Base-by-base conservation (phyloP, 1,284 basidiomycete genomes). In the Melampsora americana region DNA sequence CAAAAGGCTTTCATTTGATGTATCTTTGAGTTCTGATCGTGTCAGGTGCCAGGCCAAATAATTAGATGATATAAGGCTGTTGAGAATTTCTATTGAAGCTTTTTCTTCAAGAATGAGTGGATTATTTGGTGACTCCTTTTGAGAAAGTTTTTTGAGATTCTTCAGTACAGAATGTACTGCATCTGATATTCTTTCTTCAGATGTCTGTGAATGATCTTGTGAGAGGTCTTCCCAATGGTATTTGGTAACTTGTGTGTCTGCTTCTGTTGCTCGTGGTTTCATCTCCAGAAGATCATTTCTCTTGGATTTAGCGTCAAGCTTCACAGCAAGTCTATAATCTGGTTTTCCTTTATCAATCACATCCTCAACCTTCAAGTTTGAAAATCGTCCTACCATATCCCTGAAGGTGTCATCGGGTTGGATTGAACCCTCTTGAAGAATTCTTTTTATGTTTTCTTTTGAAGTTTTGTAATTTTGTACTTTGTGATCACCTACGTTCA, bases 21-120 rank as follows among this genome's bases (percentile, higher is more conserved):
- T 9, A 42, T 56, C 53, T 28, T 56, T 56, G n/a, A 56, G 26
- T n/a, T 23, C n/a, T 23, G 53, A 56, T 5, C 53, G 53, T 28
- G 53, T n/a, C 12, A 56, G 53, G 53, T 56, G 53, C 53, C 53
- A 56, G 6, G 53, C 53, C 53, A 56, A 23, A 56, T 56, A 28
- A 23, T 56, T 56, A 6, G 6, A 28, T 12, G 53, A 23, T 56
- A 56, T 28, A n/a, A 56, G 26, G 53, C 53, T 56, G 26, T 12
- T 28, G 20, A 56, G 26, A n/a, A 28, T 28, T 56, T 23, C n/a
- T n/a, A 56, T 56, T 23, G 53, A 23, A 23, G 53, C 53, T 56
- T 56, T 5, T 56, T 56, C 53, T 56, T 56, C 53, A 18, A 18
- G 53, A 16, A 1, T 18, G 11, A 56, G 53, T 28, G 20, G 50